Base-by-base conservation (phyloP, 2,329 filamentous ascomycete species). In the Ambrosiella beaveri region DNA sequence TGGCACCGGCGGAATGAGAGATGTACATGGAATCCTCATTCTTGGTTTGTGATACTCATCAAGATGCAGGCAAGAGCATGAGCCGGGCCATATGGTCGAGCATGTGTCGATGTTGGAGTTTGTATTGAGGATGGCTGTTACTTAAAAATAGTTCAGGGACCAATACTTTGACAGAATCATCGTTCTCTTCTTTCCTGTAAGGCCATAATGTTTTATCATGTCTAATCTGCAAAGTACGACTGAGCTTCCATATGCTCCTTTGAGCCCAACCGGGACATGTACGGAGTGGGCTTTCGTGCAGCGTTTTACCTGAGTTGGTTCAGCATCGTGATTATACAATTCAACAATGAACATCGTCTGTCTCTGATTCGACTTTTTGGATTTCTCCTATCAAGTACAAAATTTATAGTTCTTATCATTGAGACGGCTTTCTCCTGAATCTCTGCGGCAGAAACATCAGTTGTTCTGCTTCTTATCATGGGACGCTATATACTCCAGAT, bases 251-350 rank as follows among this genome's bases (percentile, higher is more conserved):
- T 49, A 49, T 49, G 45, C 15, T 15, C 12, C 45, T 9, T 49
- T 19, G 5, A n/a, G 12, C 13, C 45, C 13, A 62, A 64, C 17
- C 63, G 68, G 41, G 66, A 66, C 27, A 62, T 70, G 53, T 71
- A 71, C 50, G 69, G 69, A 6, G 57, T 71, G 15, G 69, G 68
- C 47, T 67, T 71, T 56, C 66, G 69, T 3, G 63, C 64, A 19
- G 65, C 65, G 8, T 68, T 70, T 57, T 71, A 71, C 58, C 56
- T 66, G 19, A 68, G 70, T 60, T 71, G 70, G 70, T 64, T 70
- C 44, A 66, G 65, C 7, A 64, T 65, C 27, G 61, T 68, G 12
- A n/a, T 67, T 1, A 63, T 68, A 11, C 65, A 69, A 56, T 67
- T 65, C 54, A 57, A 68, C 36, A 66, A 67, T 41, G 65, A 66